A percentile compares a stretch with the other conserved stretches of the same genome.
Evolutionary conservation across 2,329 filamentous ascomycete genomes (phyloP).

Genomic region (Fusarium albosuccineum): DNA sequence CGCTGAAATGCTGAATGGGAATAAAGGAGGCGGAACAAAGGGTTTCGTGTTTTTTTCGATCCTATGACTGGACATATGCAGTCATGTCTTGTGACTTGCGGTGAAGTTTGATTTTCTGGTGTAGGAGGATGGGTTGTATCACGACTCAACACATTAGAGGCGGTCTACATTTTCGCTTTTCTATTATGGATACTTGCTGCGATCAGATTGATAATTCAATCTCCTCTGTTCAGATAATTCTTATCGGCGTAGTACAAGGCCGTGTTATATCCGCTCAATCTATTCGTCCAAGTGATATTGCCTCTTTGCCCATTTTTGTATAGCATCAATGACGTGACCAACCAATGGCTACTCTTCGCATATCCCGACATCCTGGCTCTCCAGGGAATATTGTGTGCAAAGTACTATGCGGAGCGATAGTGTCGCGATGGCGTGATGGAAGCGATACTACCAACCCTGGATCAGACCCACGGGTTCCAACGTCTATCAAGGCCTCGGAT

Average conservation of each 20-base stretch:
- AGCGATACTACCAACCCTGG: neutral
- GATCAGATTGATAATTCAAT: no score
- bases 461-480: neutral
- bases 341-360: neutral
- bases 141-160: no score
- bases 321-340: neutral
- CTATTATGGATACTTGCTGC: no score
- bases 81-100: no score
- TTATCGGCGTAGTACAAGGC: neutral
- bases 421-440: conserved; percentile 2
- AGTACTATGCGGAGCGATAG: neutral
- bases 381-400: neutral
- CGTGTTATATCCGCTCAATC: neutral
- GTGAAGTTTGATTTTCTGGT: no score
- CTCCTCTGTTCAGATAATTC: neutral
- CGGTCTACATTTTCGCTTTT: neutral
- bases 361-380: neutral
- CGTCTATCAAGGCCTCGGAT: neutral
- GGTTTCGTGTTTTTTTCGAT: no score
- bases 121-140: no score
- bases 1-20: no score
- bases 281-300: neutral
- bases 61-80: no score
- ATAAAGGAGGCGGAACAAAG: no score
- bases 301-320: neutral